Percentiles rank a stretch among this genome's conserved stretches.
phyloP scores from a whole-genome alignment of 345 rosid genomes.

The Zanthoxylum bungeanum region DNA sequence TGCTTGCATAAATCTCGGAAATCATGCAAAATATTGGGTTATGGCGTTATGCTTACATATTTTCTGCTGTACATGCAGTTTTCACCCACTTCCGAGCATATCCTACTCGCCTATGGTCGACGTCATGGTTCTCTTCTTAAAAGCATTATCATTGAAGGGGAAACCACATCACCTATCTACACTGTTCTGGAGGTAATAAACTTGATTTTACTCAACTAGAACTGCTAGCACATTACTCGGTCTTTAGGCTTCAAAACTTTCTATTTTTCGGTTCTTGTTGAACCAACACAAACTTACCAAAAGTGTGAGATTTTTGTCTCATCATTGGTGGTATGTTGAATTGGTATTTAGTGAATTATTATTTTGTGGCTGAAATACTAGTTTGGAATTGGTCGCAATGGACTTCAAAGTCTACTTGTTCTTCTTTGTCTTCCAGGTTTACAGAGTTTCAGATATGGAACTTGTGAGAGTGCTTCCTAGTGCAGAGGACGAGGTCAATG shows the following conservation, averaged over 20 bases:
- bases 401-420: not conserved
- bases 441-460: constrained; percentile 93
- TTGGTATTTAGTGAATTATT: not conserved
- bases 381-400: not conserved
- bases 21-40: not conserved
- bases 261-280: not conserved
- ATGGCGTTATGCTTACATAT: constrained; percentile 6
- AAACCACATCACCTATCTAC: constrained; percentile 72
- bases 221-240: not conserved
- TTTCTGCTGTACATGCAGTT: constrained; percentile 56
- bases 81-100: constrained; percentile 94
- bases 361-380: not conserved
- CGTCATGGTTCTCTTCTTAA: constrained; percentile 91
- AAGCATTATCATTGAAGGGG: constrained; percentile 86
- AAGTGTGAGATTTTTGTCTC: no score
- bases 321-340: not conserved
- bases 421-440: constrained; percentile 46
- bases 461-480: constrained; percentile 90
- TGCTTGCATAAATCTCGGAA: constrained; percentile 6
- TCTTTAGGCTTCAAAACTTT: not conserved
- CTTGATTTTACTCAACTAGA: not conserved
- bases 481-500: constrained; percentile 97
- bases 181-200: constrained; percentile 83
- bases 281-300: not conserved
- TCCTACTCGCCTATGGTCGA: constrained; percentile 92